phyloP scores from a whole-genome alignment of 140 eudicot genomes.

The Flaveria floridana region DNA sequence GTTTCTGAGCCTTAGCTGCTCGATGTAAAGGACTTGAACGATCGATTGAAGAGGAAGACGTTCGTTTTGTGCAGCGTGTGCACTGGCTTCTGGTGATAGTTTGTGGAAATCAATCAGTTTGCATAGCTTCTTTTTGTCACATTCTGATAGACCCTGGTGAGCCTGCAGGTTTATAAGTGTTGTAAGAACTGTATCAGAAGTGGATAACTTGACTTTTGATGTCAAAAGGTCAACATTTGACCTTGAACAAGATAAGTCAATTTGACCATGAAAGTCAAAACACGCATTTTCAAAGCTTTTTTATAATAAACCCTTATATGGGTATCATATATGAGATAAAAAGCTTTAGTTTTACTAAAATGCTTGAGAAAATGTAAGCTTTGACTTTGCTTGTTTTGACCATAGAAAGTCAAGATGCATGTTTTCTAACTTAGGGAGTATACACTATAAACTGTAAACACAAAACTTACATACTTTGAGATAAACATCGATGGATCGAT shows the following conservation, averaged over 20 bases:
- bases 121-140: constrained; percentile 83
- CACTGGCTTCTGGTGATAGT: constrained; percentile 92
- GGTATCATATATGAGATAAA: background rate
- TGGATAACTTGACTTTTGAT: constrained; percentile 5
- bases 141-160: constrained; percentile 72
- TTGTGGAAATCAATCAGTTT: constrained; percentile 84
- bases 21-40: constrained; percentile 87
- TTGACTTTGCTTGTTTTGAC: constrained; percentile 1
- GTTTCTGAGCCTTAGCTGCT: constrained; percentile 76
- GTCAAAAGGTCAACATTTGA: constrained; percentile 12
- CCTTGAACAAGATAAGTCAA: background rate
- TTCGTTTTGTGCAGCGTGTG: constrained; percentile 92
- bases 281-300: background rate
- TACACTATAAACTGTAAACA: background rate
- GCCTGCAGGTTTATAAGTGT: constrained; percentile 54
- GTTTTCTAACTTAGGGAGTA: background rate
- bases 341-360: constrained; percentile 4
- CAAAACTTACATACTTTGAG: constrained; percentile 62
- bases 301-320: background rate
- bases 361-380: background rate
- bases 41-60: constrained; percentile 95
- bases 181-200: background rate
- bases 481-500: constrained; percentile 85
- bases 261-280: constrained; percentile 8
- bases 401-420: constrained; percentile 5